phyloP scores from a whole-genome alignment of 164 flowering plant species.

The Magnolia officinalis region DNA sequence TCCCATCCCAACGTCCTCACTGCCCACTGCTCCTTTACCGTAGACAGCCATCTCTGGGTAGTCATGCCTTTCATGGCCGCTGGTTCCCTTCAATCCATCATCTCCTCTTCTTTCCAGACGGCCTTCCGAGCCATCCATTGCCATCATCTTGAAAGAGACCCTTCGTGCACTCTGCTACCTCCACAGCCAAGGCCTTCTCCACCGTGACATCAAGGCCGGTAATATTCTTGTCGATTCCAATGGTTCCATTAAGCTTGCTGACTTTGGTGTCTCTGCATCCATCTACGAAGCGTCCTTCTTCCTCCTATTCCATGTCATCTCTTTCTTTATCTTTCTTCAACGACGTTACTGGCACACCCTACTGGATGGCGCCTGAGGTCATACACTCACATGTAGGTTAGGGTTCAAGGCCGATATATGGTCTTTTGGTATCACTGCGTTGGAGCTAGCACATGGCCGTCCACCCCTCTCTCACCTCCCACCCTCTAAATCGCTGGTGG shows the following conservation, averaged over 20 bases:
- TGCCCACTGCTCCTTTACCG: conserved; percentile 76
- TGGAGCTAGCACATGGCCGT: conserved; percentile 82
- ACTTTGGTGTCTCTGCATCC: conserved; percentile 76
- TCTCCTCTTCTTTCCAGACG: conserved; percentile 53
- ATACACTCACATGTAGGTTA: conserved; percentile 73
- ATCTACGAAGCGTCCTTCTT: conserved; percentile 46
- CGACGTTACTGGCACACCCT: conserved; percentile 67
- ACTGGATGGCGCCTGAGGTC: conserved; percentile 95
- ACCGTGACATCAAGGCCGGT: conserved; percentile 77
- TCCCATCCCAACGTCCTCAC: conserved; percentile 79
- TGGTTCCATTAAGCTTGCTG: conserved; percentile 66
- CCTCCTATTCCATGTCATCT: conserved; percentile 4
- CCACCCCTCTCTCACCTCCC: conserved; percentile 86
- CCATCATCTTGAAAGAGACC: conserved; percentile 54
- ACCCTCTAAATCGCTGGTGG: conserved; percentile 57
- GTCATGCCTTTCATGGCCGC: conserved; percentile 92
- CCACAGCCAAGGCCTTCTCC: conserved; percentile 74
- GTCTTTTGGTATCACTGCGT: conserved; percentile 87
- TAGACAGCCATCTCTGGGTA: conserved; percentile 68
- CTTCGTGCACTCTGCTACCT: conserved; percentile 68
- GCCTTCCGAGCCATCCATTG: conserved; percentile 58
- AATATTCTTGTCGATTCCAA: conserved; percentile 62
- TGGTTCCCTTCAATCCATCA: conserved; percentile 76
- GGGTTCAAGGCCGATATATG: conserved; percentile 85
- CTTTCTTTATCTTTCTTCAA: conserved; percentile 37